Evolutionary conservation across 78 protist genomes (phyloP), one percentile per base, ranked within the genome.

Genomic region (Dictyostelium citrinum): DNA sequence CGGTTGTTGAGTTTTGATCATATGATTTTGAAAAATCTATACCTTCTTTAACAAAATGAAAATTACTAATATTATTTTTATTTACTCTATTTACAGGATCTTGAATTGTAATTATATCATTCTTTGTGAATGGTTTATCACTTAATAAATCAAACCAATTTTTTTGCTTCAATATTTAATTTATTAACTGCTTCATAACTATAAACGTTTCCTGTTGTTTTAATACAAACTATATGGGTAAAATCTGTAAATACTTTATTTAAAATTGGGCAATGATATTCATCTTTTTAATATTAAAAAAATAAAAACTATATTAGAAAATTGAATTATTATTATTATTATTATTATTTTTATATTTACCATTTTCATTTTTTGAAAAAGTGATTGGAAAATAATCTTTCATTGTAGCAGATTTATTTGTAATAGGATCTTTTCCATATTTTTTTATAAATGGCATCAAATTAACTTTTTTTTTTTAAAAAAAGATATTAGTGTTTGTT

Each of bases 251-350:
- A 96, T 41, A 35, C 96, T 81, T 98, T 98, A 67, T 83, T 83
- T n/a, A 96, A 46, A 17, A 98, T 90, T 1, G 99, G 99, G 90
- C 98, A 98, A 39, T 90, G 91, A 81, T 64, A 95, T 67, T 98
- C 78, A 41, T 98, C 98, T 86, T 55, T 55, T 20, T 43, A 43
- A 43, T 43, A 43, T 10, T 43, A 41, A 78, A 31, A 3, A n/a
- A 43, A 27, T 10, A 43, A 6, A 43, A 6, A 43, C 2, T 5
- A 43, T 9, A 43, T 43, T 10, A 11, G 6, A 10, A 10, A 7
- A 45, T 49, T 11, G 5, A 35, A 86, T 16, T 82, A 14, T 82
- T 9, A 14, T 11, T 8, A 0, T 11, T 37, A 37, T 24, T 67
- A 27, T 7, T 43, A 8, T 43, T 4, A 16, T 20, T 4, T 55